phyloP scores from a whole-genome alignment of 2,329 filamentous ascomycete genomes.

The Fusarium annulatum region DNA sequence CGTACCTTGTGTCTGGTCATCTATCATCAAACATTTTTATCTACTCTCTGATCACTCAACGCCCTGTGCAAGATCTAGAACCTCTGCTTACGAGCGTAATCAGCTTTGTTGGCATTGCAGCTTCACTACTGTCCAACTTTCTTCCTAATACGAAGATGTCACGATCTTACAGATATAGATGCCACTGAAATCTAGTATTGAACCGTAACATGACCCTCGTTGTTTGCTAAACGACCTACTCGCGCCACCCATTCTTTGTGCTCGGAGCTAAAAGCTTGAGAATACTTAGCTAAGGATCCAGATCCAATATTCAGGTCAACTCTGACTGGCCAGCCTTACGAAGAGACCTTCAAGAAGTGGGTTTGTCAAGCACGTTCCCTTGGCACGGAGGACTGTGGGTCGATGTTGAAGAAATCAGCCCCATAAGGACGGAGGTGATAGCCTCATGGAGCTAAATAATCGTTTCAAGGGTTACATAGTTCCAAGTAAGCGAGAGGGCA shows the following conservation, averaged over 20 bases:
- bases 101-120: no score
- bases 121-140: no score
- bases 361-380: background rate
- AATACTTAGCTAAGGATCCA: background rate
- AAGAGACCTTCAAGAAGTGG: accelerated
- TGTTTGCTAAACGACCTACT: background rate
- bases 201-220: accelerated
- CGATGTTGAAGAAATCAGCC: background rate
- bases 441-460: background rate
- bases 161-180: no score
- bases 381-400: background rate
- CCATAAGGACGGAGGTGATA: background rate
- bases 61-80: accelerated
- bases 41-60: background rate
- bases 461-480: background rate
- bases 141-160: no score
- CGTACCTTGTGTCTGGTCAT: background rate
- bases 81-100: background rate
- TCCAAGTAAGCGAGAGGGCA: background rate
- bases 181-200: accelerated
- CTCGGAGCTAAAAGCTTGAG: background rate
- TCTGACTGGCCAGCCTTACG: background rate
- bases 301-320: background rate
- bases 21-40: background rate
- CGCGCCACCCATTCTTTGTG: background rate